phyloP scores from a whole-genome alignment of 2,329 filamentous ascomycete genomes.

The Alternaria conjuncta region DNA sequence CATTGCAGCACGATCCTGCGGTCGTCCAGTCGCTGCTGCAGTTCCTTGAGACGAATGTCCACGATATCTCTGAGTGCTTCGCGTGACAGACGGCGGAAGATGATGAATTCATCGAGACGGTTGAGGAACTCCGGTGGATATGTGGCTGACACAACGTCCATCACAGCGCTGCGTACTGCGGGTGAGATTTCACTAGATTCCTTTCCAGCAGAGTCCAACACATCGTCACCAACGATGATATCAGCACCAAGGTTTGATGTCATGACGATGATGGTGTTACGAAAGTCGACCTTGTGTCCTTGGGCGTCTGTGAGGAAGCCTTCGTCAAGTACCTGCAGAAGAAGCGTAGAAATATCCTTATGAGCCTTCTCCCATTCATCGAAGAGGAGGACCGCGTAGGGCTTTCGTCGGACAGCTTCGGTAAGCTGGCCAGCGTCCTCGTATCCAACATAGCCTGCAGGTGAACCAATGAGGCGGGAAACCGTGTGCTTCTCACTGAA shows the following conservation, averaged over 20 bases:
- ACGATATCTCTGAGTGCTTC: slow-evolving; percentile 87
- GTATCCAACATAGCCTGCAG: slow-evolving; percentile 94
- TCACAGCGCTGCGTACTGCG: slow-evolving; percentile 77
- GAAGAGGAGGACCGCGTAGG: slow-evolving; percentile 92
- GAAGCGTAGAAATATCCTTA: slow-evolving; percentile 87
- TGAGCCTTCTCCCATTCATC: slow-evolving; percentile 99
- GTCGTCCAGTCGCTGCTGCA: slow-evolving; percentile 83
- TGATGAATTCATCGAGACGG: slow-evolving; percentile 93
- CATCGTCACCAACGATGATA: slow-evolving; percentile 80
- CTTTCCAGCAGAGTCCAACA: slow-evolving; percentile 64
- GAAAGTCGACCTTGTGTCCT: slow-evolving; percentile 95
- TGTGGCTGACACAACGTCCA: slow-evolving; percentile 78
- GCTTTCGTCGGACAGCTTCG: slow-evolving; percentile 91
- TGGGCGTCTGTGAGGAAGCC: slow-evolving; percentile 95
- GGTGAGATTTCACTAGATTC: slow-evolving; percentile 70
- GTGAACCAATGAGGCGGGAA: slow-evolving; percentile 87
- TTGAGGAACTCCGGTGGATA: slow-evolving; percentile 96
- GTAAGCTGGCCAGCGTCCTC: slow-evolving; percentile 96
- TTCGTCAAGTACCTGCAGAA: slow-evolving; percentile 94
- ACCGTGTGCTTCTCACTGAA: slow-evolving; percentile 98
- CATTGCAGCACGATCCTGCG: slow-evolving; percentile 80
- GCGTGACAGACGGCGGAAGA: slow-evolving; percentile 86
- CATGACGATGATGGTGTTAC: slow-evolving; percentile 94
- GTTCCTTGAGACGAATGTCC: slow-evolving; percentile 85
- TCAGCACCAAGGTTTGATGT: slow-evolving; percentile 95